Evolutionary conservation across 768 basidiomycete species (phyloP).

Genomic region (Favolaschia claudopus): DNA sequence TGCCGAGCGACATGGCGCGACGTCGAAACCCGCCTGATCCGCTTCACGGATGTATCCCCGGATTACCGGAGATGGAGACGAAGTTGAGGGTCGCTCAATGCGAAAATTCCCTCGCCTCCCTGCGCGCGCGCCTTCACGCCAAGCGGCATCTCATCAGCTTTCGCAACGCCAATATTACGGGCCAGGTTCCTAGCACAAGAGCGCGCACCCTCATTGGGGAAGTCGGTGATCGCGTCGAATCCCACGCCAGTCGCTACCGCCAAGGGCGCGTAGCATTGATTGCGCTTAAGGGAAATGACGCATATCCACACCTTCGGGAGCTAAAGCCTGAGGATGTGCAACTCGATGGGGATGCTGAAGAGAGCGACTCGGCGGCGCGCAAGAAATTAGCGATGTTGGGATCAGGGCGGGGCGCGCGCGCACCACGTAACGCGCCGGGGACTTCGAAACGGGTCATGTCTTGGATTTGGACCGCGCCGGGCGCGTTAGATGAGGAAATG

Average conservation of each 20-base stretch:
- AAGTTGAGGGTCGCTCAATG: constrained; percentile 10
- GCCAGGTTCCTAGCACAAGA: constrained; percentile 3
- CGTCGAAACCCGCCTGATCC: no score
- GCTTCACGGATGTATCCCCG: no score
- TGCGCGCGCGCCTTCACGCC: constrained; percentile 13
- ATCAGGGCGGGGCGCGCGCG: neutral
- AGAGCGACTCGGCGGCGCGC: neutral
- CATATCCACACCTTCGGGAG: neutral
- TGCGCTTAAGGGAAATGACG: neutral
- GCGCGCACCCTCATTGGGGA: constrained; percentile 4
- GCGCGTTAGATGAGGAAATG: neutral
- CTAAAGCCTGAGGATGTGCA: neutral
- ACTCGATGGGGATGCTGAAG: neutral
- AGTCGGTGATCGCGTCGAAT: neutral
- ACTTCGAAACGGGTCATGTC: neutral
- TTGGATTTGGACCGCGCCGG: constrained; percentile 13
- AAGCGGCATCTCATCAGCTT: constrained; percentile 3
- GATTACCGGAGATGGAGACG: constrained; percentile 3
- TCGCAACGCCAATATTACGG: constrained; percentile 2
- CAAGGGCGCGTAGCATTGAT: neutral
- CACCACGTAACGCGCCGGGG: neutral
- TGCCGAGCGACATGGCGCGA: no score
- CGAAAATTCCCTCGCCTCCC: neutral
- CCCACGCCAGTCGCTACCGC: neutral
- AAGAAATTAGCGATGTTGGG: constrained; percentile 3